Evolutionary conservation across 148 eudicot species (phyloP), one percentile per base, ranked within the genome.

Genomic region (Oxyria digyna): DNA sequence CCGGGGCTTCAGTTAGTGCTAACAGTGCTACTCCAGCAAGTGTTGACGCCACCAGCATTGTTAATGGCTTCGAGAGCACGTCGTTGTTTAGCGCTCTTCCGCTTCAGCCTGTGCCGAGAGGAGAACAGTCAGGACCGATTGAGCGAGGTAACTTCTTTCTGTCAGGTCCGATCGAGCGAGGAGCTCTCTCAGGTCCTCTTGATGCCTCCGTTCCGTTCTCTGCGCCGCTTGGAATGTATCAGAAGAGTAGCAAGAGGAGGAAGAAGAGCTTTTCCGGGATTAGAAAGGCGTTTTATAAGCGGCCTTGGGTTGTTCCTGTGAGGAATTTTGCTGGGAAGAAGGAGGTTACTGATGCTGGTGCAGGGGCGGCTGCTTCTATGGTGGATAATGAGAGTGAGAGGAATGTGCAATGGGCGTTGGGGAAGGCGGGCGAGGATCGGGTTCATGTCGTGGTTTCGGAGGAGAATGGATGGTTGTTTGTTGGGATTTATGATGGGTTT

Each of bases 401-500:
- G 27, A 91, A 95, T 85, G 93, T 95, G 21, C 91, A 95, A 78
- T 95, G 99, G 99, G 99, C 99, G 4, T 68, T 95, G 62, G 97
- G 99, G 50, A 91, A 91, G 74, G 99, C 99, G 3, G 99, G 99
- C 3, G 99, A 95, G 80, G 99, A 95, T 84, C 81, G 99, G 57
- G 99, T 95, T 3, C 99, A 95, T 67, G 99, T 95, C 76, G 99
- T 95, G 8, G 93, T 95, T 2, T 95, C 97, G 7, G 99, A 95
- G 57, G 99, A 95, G 76, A 91, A 78, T 71, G 99, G 93, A 32
- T 95, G 97, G 97, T 75, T 95, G 55, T 95, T 95, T 81, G 99
- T 91, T 65, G 99, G 99, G 85, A 95, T 95, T 77, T 95, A 95
- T 75, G 99, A 95, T 74, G 99, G 99, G 73, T 95, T 95, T 76